phyloP scores from a whole-genome alignment of 2,329 filamentous ascomycete species.

The Aspergillus quadrilineatus region DNA sequence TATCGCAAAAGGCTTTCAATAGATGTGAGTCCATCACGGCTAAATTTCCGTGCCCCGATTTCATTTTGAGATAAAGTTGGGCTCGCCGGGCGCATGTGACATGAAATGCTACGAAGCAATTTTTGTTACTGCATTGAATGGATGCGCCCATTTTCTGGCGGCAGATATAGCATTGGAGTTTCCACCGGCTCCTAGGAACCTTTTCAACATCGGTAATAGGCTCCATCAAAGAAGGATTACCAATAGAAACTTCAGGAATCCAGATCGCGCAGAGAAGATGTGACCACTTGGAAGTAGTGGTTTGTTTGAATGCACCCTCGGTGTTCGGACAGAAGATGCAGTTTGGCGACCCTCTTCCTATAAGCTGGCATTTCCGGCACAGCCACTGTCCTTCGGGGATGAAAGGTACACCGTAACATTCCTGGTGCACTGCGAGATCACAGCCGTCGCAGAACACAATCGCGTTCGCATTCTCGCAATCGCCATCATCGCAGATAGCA shows the following conservation, averaged over 20 bases:
- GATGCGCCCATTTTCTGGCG: constrained; percentile 97
- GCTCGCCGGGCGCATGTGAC: constrained; percentile 91
- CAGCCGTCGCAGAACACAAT: constrained; percentile 99
- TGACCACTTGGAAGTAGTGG: constrained; percentile 92
- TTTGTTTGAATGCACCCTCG: constrained; percentile 97
- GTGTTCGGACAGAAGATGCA: constrained; percentile 99
- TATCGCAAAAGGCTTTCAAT: constrained; percentile 93
- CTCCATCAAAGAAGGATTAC: constrained; percentile 97
- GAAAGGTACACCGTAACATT: constrained; percentile 97
- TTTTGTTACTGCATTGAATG: constrained; percentile 97
- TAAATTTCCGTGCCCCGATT: constrained; percentile 77
- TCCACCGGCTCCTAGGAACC: constrained; percentile 92
- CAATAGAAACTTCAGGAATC: constrained; percentile 95
- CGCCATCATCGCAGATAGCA: constrained; percentile 97
- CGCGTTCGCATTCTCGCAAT: constrained; percentile 98
- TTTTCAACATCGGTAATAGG: constrained; percentile 98
- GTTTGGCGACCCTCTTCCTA: constrained; percentile 86
- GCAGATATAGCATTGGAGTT: constrained; percentile 91
- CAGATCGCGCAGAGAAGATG: constrained; percentile 96
- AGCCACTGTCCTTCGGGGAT: constrained; percentile 99
- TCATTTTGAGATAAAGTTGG: constrained; percentile 92
- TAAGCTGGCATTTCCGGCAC: constrained; percentile 92
- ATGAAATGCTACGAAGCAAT: constrained; percentile 95
- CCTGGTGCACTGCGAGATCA: constrained; percentile 94
- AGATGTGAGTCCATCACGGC: constrained; percentile 77